Evolutionary conservation across 257 asterid species (phyloP).

Genomic region (Solanum clarkiae): DNA sequence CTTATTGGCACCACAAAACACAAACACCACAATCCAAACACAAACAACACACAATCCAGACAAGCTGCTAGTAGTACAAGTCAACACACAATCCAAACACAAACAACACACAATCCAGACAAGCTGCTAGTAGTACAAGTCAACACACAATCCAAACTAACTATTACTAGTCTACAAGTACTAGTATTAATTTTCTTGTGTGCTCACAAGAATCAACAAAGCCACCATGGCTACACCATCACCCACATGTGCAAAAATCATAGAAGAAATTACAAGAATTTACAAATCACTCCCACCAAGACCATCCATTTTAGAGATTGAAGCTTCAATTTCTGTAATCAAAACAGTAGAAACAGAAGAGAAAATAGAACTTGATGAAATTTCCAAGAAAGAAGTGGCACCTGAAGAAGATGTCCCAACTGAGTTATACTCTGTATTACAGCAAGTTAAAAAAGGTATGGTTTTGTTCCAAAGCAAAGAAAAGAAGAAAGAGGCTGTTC

Average conservation of each 20-base stretch:
- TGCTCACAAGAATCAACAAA: not conserved
- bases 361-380: slow-evolving; percentile 31
- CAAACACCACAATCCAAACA: too few relatives aligned
- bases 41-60: too few relatives aligned
- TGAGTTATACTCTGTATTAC: slow-evolving; percentile 39
- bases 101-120: too few relatives aligned
- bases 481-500: slow-evolving; percentile 52
- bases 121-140: too few relatives aligned
- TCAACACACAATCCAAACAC: not conserved
- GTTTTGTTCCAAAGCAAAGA: slow-evolving; percentile 35
- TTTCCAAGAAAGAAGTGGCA: slow-evolving; percentile 23
- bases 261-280: slow-evolving; percentile 50
- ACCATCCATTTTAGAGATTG: slow-evolving; percentile 54
- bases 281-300: slow-evolving; percentile 54
- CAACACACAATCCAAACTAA: not conserved
- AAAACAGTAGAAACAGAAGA: slow-evolving; percentile 37
- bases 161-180: not conserved
- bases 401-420: slow-evolving; percentile 23
- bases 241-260: slow-evolving; percentile 23
- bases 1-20: too few relatives aligned
- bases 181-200: not conserved
- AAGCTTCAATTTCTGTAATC: slow-evolving; percentile 56
- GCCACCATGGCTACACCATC: slow-evolving; percentile 37
- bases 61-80: too few relatives aligned
- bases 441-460: slow-evolving; percentile 32